Conservation (phyloP, 2,329 filamentous ascomycete species). For the Fusarium odoratissimum region DNA sequence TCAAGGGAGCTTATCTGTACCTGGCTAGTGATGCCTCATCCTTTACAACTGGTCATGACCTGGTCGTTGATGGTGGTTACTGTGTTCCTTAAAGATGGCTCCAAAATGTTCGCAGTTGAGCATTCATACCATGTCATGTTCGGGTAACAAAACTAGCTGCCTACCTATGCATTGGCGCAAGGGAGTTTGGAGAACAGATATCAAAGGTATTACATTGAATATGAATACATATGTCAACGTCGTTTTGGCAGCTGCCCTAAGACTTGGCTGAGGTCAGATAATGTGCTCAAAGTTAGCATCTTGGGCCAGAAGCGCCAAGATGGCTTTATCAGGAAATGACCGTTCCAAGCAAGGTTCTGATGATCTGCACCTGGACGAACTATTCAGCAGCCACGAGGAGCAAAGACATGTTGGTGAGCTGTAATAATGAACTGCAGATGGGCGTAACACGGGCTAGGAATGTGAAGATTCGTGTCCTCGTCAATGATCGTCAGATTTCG, state of each 20-base stretch:
- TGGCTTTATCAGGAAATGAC: background rate
- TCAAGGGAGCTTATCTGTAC: constrained; percentile 87
- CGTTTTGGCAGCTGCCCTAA: background rate
- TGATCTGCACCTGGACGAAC: background rate
- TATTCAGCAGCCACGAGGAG: background rate
- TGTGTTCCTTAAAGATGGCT: constrained; percentile 56
- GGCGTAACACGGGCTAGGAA: constrained; percentile 4
- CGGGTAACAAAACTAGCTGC: background rate
- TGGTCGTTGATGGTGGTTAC: constrained; percentile 83
- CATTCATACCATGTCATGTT: background rate
- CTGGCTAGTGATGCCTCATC: constrained; percentile 84
- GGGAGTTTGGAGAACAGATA: constrained; percentile 5
- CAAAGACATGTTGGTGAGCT: background rate
- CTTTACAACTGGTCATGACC: constrained; percentile 81
- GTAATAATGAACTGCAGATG: background rate
- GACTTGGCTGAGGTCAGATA: background rate
- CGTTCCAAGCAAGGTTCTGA: background rate
- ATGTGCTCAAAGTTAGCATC: background rate
- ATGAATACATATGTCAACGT: constrained; percentile 1
- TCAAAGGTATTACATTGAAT: background rate
- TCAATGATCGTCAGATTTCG: constrained; percentile 6
- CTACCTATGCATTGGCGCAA: background rate
- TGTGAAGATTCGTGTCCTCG: background rate
- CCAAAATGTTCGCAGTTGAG: background rate
- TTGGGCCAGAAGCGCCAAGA: background rate